phyloP scores from a whole-genome alignment of 352 stramenopile genomes.

The Pythium sp. region DNA sequence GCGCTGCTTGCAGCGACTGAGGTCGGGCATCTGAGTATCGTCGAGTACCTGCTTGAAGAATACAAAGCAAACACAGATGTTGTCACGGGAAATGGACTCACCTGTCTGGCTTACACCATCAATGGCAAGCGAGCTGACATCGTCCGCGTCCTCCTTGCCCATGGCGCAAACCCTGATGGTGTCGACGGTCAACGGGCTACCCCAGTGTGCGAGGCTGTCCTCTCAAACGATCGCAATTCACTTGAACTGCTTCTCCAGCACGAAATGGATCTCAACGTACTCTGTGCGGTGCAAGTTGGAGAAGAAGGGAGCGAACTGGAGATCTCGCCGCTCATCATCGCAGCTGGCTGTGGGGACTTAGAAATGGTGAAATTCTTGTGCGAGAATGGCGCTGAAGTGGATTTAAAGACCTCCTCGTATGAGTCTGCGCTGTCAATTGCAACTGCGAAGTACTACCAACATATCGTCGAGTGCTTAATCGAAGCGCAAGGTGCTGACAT shows the following conservation, averaged over 20 bases:
- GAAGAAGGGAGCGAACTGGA: not conserved
- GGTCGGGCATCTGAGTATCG: not conserved
- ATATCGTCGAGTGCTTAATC: not conserved
- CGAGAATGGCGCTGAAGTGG: conserved; percentile 1
- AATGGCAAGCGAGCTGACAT: not conserved
- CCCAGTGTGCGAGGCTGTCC: not conserved
- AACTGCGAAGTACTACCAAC: not conserved
- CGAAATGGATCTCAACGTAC: not conserved
- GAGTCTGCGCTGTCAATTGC: not conserved
- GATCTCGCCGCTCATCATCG: conserved; percentile 3
- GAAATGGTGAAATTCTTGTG: not conserved
- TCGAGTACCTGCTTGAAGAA: conserved; percentile 2
- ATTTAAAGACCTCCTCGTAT: not conserved
- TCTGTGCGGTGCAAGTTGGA: not conserved
- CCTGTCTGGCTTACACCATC: not conserved
- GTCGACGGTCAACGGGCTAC: not conserved
- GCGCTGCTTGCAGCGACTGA: not conserved
- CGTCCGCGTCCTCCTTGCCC: not conserved
- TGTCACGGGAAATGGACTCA: not conserved
- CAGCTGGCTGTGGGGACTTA: not conserved
- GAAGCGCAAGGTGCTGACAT: not conserved
- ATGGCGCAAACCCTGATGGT: not conserved
- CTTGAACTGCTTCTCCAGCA: not conserved
- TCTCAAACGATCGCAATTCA: not conserved
- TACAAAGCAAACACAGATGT: not conserved